phyloP scores from a whole-genome alignment of 73 alveolate genomes.

The Diophrys appendiculata region DNA sequence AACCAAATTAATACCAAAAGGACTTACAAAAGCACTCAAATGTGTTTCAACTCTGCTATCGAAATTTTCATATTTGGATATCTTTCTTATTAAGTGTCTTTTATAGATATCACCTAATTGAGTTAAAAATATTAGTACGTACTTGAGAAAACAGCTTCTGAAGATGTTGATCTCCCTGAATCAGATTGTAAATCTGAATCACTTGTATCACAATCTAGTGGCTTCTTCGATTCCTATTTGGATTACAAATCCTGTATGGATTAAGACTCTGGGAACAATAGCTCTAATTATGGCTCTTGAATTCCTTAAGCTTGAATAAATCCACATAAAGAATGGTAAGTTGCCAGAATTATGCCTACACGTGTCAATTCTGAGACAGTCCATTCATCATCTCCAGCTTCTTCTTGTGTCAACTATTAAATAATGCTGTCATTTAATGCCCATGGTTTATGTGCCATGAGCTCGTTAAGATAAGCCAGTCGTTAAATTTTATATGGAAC shows the following conservation, averaged over 20 bases:
- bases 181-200: background rate
- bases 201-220: too few relatives aligned
- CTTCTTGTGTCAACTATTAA: too few relatives aligned
- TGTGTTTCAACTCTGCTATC: background rate
- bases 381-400: too few relatives aligned
- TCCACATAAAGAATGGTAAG: background rate
- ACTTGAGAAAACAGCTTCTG: background rate
- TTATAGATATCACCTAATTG: too few relatives aligned
- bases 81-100: background rate
- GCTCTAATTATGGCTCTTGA: background rate
- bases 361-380: too few relatives aligned
- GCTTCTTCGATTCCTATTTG: background rate
- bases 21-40: background rate
- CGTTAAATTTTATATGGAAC: too few relatives aligned
- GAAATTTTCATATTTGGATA: background rate
- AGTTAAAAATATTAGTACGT: background rate
- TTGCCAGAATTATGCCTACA: too few relatives aligned
- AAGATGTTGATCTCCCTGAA: background rate
- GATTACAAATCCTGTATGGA: background rate
- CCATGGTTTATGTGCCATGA: too few relatives aligned
- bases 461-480: too few relatives aligned
- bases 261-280: background rate
- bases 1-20: too few relatives aligned
- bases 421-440: too few relatives aligned
- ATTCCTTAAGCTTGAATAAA: background rate